phyloP scores from a whole-genome alignment of 2,329 filamentous ascomycete genomes.

The Dactylellina parvicollis region DNA sequence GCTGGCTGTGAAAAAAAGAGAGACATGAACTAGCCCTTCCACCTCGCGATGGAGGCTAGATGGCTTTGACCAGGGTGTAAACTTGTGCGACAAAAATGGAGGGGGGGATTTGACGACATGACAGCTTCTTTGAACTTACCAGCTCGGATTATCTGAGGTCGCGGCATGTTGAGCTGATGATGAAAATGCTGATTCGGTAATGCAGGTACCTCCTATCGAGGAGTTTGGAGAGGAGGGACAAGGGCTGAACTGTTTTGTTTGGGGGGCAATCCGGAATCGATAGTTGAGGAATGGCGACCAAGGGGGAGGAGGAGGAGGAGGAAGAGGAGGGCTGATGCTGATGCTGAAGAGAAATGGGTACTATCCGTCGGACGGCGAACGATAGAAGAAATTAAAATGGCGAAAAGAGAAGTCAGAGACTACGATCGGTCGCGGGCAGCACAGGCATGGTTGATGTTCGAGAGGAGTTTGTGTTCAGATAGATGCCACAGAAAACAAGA shows the following conservation, averaged over 20 bases:
- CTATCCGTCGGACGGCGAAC: neutral
- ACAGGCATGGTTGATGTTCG: constrained; percentile 21
- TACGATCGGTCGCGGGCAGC: constrained; percentile 14
- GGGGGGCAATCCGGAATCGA: constrained; percentile 44
- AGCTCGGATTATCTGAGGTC: constrained; percentile 68
- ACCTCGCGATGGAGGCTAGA: constrained; percentile 2
- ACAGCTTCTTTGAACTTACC: constrained; percentile 61
- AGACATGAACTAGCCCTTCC: constrained; percentile 7
- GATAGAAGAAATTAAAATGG: neutral
- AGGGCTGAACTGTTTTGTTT: constrained; percentile 17
- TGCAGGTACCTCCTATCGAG: constrained; percentile 49
- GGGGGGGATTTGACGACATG: constrained; percentile 36
- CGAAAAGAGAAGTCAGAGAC: constrained; percentile 25
- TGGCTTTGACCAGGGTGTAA: constrained; percentile 10
- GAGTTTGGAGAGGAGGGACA: neutral
- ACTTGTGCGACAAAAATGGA: constrained; percentile 44
- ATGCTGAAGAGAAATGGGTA: neutral
- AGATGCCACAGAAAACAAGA: constrained; percentile 10
- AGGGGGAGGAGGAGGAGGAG: neutral
- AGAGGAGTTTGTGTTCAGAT: constrained; percentile 7
- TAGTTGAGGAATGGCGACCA: constrained; percentile 38
- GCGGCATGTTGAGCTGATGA: constrained; percentile 63
- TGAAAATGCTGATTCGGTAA: constrained; percentile 47
- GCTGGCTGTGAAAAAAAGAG: constrained; percentile 1
- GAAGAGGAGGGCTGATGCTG: neutral